Conservation (phyloP, 169 alveolate species). For the Eimeria praecox region DNA sequence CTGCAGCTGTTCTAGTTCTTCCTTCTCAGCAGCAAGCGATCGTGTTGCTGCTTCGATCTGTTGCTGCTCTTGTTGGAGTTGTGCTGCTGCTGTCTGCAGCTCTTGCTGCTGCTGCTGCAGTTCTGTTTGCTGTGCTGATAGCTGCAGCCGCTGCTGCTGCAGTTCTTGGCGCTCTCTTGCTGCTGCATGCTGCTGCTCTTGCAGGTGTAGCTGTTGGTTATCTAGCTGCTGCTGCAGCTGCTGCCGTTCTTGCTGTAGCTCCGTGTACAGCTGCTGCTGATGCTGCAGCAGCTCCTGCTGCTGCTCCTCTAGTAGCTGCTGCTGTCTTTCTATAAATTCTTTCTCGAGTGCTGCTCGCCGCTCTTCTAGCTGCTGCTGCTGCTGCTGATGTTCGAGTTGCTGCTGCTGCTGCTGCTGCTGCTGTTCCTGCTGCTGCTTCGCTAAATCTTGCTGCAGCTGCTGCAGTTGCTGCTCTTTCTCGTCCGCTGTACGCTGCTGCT, state of each 20-base stretch:
- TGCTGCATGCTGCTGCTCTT: not conserved
- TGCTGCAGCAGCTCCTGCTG: not conserved
- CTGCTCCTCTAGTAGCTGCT: slow-evolving; percentile 13
- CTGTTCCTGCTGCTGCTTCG: slow-evolving; percentile 35
- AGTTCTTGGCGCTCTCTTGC: not conserved
- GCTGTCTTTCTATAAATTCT: not conserved
- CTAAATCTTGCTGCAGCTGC: slow-evolving; percentile 13
- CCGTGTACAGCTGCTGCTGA: slow-evolving; percentile 15
- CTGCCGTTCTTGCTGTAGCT: slow-evolving; percentile 21
- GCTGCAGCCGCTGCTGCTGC: not conserved
- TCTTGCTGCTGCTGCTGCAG: slow-evolving; percentile 40
- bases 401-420: slow-evolving; percentile 49
- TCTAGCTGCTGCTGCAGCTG: slow-evolving; percentile 40
- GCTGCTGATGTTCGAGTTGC: not conserved
- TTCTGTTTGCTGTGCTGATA: not conserved
- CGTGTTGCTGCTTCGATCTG: slow-evolving; percentile 1
- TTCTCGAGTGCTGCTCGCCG: not conserved
- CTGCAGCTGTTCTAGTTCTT: slow-evolving; percentile 6
- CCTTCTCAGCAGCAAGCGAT: not conserved
- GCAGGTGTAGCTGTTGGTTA: not conserved
- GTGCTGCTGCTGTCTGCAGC: not conserved
- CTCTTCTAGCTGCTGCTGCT: not conserved
- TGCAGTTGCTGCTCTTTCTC: slow-evolving; percentile 51
- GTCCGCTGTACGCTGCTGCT: not conserved
- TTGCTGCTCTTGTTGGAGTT: not conserved